phyloP scores from a whole-genome alignment of 2,329 filamentous ascomycete species.

The Botrytis aclada region DNA sequence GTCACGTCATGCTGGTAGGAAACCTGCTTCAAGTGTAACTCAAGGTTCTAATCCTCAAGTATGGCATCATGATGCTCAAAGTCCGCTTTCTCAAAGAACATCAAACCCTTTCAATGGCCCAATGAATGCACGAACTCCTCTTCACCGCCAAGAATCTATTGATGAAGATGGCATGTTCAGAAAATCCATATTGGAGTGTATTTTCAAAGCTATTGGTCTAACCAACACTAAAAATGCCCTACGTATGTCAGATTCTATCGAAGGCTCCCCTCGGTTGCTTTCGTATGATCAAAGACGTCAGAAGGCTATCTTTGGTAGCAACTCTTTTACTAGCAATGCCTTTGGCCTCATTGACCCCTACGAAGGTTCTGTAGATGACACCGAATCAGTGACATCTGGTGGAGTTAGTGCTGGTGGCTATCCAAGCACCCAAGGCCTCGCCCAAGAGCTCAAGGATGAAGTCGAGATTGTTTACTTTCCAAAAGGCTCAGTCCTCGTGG shows the following conservation, averaged over 20 bases:
- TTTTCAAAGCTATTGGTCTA: slow-evolving; percentile 90
- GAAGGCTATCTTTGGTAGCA: slow-evolving; percentile 72
- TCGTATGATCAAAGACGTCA: slow-evolving; percentile 80
- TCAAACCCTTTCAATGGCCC: slow-evolving; percentile 58
- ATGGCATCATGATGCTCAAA: slow-evolving; percentile 36
- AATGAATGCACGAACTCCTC: slow-evolving; percentile 45
- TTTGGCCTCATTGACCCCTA: slow-evolving; percentile 90
- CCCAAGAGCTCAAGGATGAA: slow-evolving; percentile 82
- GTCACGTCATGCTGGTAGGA: slow-evolving; percentile 57
- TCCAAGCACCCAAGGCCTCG: slow-evolving; percentile 63
- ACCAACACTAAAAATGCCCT: slow-evolving; percentile 64
- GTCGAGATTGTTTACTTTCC: slow-evolving; percentile 98
- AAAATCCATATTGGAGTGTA: slow-evolving; percentile 87
- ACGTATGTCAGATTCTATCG: slow-evolving; percentile 69
- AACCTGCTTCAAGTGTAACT: slow-evolving; percentile 26
- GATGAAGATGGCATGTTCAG: slow-evolving; percentile 89
- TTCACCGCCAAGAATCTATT: slow-evolving; percentile 73
- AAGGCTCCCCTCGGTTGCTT: slow-evolving; percentile 79
- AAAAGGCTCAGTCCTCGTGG: slow-evolving; percentile 88
- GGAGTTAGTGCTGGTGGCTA: slow-evolving; percentile 56
- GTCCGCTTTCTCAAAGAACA: slow-evolving; percentile 44
- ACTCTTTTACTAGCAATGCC: slow-evolving; percentile 73
- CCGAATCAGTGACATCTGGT: slow-evolving; percentile 77
- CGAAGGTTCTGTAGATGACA: slow-evolving; percentile 74
- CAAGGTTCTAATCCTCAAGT: slow-evolving; percentile 30